These are phyloP conservation scores for Macrocybe gigantea DNA, from an alignment of 768 basidiomycete genomes.

Conservation along the genomic window DNA sequence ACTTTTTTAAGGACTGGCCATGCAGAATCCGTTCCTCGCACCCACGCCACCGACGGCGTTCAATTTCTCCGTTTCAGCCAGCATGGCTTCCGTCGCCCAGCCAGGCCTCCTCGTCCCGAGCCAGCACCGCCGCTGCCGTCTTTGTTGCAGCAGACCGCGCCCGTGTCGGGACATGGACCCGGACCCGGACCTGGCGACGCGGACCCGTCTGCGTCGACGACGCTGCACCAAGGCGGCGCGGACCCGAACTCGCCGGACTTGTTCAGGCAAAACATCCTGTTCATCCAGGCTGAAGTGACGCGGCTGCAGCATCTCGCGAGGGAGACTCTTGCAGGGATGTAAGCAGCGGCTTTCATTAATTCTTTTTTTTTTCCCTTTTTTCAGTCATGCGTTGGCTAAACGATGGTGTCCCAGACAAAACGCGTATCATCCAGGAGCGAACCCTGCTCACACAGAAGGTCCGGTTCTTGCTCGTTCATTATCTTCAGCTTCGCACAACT, in stretches of 20 bases:
- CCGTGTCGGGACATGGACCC: too few relatives aligned
- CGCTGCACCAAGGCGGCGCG: slow-evolving; percentile 13
- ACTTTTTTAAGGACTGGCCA: too few relatives aligned
- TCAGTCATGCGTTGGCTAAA: not conserved
- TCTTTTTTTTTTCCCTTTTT: not conserved
- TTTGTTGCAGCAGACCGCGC: too few relatives aligned
- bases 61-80: too few relatives aligned
- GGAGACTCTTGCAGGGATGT: slow-evolving; percentile 49
- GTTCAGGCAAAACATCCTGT: slow-evolving; percentile 54
- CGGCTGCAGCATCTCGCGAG: slow-evolving; percentile 44
- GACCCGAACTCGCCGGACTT: slow-evolving; percentile 56
- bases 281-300: slow-evolving; percentile 41
- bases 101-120: too few relatives aligned
- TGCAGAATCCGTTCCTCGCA: too few relatives aligned
- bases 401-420: slow-evolving; percentile 36
- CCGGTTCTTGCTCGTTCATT: slow-evolving; percentile 4
- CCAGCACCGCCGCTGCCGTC: too few relatives aligned
- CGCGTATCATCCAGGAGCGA: slow-evolving; percentile 53
- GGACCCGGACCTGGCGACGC: too few relatives aligned
- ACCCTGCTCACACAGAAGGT: slow-evolving; percentile 53
- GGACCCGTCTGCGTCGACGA: too few relatives aligned
- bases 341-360: slow-evolving; percentile 15
- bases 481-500: not conserved
- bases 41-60: too few relatives aligned
- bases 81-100: too few relatives aligned